These are phyloP conservation scores for Aspergillus hancockii DNA, from an alignment of 495 filamentous ascomycete genomes.

Conservation along the genomic window DNA sequence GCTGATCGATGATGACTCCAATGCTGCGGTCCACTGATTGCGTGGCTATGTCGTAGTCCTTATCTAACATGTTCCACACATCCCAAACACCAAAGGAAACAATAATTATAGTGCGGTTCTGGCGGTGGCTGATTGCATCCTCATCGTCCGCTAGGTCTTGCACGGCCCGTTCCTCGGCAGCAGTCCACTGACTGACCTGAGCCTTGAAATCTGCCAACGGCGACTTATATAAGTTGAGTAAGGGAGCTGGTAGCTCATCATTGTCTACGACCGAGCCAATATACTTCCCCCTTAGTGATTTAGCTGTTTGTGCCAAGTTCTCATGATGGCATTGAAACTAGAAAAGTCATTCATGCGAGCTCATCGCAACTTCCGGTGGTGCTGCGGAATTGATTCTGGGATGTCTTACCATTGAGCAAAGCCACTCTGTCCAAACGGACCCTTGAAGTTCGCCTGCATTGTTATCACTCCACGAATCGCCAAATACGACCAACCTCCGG, in stretches of 20 bases:
- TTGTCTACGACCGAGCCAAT: slow-evolving; percentile 47
- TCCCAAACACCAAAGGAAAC: slow-evolving; percentile 55
- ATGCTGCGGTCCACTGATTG: slow-evolving; percentile 44
- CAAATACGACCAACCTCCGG: slow-evolving; percentile 47
- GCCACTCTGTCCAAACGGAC: slow-evolving; percentile 46
- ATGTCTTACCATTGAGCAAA: slow-evolving; percentile 42
- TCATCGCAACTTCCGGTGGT: not conserved
- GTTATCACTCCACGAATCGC: slow-evolving; percentile 53
- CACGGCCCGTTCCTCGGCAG: slow-evolving; percentile 28
- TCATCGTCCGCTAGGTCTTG: slow-evolving; percentile 21
- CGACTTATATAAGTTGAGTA: slow-evolving; percentile 30
- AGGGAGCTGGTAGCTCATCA: slow-evolving; percentile 26
- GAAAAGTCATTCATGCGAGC: slow-evolving; percentile 12
- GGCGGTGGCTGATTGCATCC: slow-evolving; percentile 24
- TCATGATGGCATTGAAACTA: slow-evolving; percentile 49
- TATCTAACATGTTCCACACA: slow-evolving; percentile 47
- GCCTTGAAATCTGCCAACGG: slow-evolving; percentile 42
- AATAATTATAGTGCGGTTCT: slow-evolving; percentile 39
- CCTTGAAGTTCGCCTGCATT: slow-evolving; percentile 38
- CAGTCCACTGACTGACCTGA: slow-evolving; percentile 44
- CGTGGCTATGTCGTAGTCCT: slow-evolving; percentile 32
- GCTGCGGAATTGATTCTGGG: slow-evolving; percentile 5
- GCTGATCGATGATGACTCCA: slow-evolving; percentile 45
- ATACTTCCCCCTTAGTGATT: slow-evolving; percentile 30
- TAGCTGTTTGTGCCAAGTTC: slow-evolving; percentile 43